Conservation (phyloP, 345 rosid genomes). For the Arabidopsis thaliana region DNA sequence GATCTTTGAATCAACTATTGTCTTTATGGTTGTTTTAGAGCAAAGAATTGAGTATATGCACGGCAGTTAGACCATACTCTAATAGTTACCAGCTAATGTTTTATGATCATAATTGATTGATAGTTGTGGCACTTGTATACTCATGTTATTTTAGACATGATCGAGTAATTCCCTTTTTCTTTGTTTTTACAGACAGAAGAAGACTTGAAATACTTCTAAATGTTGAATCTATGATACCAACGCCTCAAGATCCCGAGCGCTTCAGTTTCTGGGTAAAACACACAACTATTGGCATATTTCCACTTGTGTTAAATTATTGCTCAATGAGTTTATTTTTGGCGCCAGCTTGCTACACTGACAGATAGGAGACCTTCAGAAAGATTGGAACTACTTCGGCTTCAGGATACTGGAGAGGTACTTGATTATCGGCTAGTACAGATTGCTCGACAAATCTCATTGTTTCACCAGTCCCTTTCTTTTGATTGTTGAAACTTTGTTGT, state of each 20-base stretch:
- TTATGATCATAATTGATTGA: conserved; percentile 4
- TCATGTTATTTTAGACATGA: conserved; percentile 18
- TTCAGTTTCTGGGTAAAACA: conserved; percentile 94
- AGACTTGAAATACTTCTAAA: conserved; percentile 65
- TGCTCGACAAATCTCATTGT: neutral
- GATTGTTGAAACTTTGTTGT: neutral
- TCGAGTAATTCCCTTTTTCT: neutral
- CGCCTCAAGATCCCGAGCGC: conserved; percentile 75
- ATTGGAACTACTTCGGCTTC: conserved; percentile 80
- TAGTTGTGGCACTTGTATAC: conserved; percentile 15
- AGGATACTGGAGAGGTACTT: conserved; percentile 85
- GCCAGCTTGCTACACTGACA: conserved; percentile 79
- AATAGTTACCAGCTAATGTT: neutral
- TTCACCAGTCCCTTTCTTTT: conserved; percentile 8
- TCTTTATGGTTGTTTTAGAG: neutral
- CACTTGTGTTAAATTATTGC: neutral
- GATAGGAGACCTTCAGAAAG: conserved; percentile 82
- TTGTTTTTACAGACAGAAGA: conserved; percentile 60
- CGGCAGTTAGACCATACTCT: conserved; percentile 6
- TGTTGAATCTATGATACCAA: conserved; percentile 83
- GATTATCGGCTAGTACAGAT: conserved; percentile 5
- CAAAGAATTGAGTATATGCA: neutral
- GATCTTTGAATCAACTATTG: neutral
- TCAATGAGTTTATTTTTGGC: conserved; percentile 11
- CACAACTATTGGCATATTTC: conserved; percentile 6